Evolutionary conservation across 2,329 filamentous ascomycete genomes (phyloP), one percentile per base, ranked within the genome.

Genomic region (Graphilbum sp.): DNA sequence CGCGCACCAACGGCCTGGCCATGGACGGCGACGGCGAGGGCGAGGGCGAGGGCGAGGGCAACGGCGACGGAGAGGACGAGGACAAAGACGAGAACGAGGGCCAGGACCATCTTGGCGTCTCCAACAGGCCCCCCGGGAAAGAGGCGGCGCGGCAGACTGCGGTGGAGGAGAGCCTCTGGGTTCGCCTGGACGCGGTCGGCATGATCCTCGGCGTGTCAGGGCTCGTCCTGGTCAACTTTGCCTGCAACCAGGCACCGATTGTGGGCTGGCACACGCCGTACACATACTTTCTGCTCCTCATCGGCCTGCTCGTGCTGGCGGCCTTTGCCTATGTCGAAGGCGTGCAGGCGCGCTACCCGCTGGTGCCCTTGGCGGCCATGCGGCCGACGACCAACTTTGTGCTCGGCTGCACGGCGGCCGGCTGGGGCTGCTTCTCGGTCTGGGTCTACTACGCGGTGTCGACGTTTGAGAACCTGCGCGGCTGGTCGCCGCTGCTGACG

Each of bases 231-330:
- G 55, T 74, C 49, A 74, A 75, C 47, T 64, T 75, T 41, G 64
- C 68, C 3, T 72, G 67, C 61, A 75, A 74, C 47, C 68, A 73
- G 48, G 69, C 65, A 1, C 63, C 66, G 1, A 56, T 66, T 5
- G 63, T 65, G 13, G 65, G 66, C 2, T 74, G 69, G 69, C 41
- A 50, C 9, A 56, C 60, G 15, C 56, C 65, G 0, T 72, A 72
- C 46, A 60, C 66, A 19, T 67, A 66, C 46, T 54, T 63, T 4
- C 46, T 66, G 10, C 53, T 75, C 5, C 62, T 72, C 41, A 46
- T 75, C 11, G 69, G 68, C 3, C 40, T 66, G 13, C 34, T 72
- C 4, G 51, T 69, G 7, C 52, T 69, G n/a, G 53, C 51, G 1
- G 46, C 57, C 1, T 76, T 76, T 50, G 58, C 66, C 41, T 61